Base-by-base conservation (phyloP, 352 stramenopile genomes). In the Blastocystis sp. region DNA sequence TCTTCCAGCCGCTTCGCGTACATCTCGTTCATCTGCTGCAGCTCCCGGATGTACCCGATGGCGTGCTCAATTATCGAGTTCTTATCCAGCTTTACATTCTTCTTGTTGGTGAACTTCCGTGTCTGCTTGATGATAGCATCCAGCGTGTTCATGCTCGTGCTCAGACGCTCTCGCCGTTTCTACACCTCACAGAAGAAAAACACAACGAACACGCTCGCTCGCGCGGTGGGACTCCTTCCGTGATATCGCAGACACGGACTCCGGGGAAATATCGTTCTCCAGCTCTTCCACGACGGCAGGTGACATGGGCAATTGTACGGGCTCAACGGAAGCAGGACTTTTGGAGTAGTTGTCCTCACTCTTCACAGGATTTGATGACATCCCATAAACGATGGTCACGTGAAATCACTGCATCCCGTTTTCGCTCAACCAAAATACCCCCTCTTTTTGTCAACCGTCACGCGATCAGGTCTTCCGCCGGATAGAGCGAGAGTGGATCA, bases 11-110 rank as follows among this genome's bases (percentile, higher is more conserved):
- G 74, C 45, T 69, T 85, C 12, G 50, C 74, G n/a, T 85, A 85
- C 4, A 85, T 37, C 29, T 66, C 74, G 41, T 85, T 85, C 37
- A 85, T 59, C 24, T 85, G 74, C 16, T 85, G 74, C 12, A 85
- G 60, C 50, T 85, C 74, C 13, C 26, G 50, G 37, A 85, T 85
- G n/a, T 85, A 85, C 10, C 50, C 74, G 70, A 85, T 85, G 41
- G 74, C 74, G 45, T 85, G 74, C 33, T 85, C 74, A 39, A 85
- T 85, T 2, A 85, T 45, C 13, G 74, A 85, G 41, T 85, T 85
- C 55, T 85, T 85, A 31, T 85, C 74, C 41, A 85, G 51, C 50
- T 85, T 85, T 16, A 85, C 74, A 69, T 50, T 70, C 50, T 67
- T 85, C 74, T 69, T 85, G 45, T 85, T 85, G 1, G 50, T 29